phyloP scores from a whole-genome alignment of 306 rosid species.

The Corylus americana region DNA sequence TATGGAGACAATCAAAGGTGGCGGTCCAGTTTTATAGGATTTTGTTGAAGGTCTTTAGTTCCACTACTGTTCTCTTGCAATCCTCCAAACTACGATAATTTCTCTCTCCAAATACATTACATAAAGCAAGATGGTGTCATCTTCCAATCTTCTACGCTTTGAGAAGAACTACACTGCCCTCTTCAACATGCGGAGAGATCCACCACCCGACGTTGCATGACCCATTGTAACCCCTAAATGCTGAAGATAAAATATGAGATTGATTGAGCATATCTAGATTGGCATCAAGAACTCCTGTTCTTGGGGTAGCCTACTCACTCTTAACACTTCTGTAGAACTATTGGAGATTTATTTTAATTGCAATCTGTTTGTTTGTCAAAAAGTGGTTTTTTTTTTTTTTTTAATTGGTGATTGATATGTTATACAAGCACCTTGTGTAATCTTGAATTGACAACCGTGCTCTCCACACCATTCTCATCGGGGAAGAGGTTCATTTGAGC shows the following conservation, averaged over 20 bases:
- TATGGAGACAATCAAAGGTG: no score
- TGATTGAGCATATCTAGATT: conserved; percentile 5
- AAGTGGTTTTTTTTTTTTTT: not conserved
- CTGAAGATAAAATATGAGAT: not conserved
- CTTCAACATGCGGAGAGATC: no score
- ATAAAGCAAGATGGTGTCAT: no score
- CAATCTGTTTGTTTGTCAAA: not conserved
- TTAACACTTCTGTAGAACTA: not conserved
- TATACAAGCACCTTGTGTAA: not conserved
- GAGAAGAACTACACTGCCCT: no score
- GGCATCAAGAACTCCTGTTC: not conserved
- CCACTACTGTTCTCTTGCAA: no score
- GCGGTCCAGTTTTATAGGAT: no score
- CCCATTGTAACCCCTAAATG: no score
- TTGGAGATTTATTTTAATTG: not conserved
- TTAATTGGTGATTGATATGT: not conserved
- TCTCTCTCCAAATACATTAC: no score
- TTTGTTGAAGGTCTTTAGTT: no score
- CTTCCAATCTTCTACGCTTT: no score
- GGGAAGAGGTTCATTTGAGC: not conserved
- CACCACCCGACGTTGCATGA: no score
- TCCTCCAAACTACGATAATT: no score
- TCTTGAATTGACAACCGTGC: not conserved
- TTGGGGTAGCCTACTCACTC: not conserved
- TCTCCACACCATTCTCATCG: not conserved